Evolutionary conservation across 768 basidiomycete genomes (phyloP), one percentile per base, ranked within the genome.

Genomic region (Suillus hirtellus): DNA sequence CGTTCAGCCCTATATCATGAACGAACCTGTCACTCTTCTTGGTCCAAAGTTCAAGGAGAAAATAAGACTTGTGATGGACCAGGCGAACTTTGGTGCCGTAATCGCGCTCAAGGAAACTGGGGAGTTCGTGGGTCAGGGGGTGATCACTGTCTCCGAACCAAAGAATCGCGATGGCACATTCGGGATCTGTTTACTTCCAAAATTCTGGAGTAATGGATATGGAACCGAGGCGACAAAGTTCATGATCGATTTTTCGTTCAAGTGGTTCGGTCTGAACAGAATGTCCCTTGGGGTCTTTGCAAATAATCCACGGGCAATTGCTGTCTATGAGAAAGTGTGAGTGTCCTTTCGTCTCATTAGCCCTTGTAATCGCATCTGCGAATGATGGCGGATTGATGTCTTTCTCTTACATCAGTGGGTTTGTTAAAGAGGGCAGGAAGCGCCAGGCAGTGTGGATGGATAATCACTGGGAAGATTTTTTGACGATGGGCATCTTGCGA

Each of bases 271-370:
- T 34, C 60, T 81, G 65, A 78, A 80, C 49, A 77, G 80, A 15
- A 63, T 83, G 62, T 77, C 80, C 37, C 69, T 83, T 59, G 71
- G 67, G 1, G 79, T 80, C 50, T 69, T 77, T 54, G 76, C 76
- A 35, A 72, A 67, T 17, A 83, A 84, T 50, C 71, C 65, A 50
- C 67, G 75, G 24, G 82, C 80, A 5, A 63, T 79, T 31, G 67
- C 69, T 59, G 69, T 82, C 14, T 82, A 82, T 50, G 73, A 75
- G 64, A 79, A 77, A 64, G 68, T 78, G 82, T 82, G 66, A 73
- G 81, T 73, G 44, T 19, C 14, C 44, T 60, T 35, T 34, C 19
- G 6, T 31, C 5, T 53, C 17, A n/a, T 34, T 55, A 21, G 19
- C 35, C 54, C 24, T 63, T 63, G 35, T 72, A 1, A 17, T 63